These are phyloP conservation scores for Penicillium goetzii DNA, from an alignment of 495 filamentous ascomycete species.

Conservation along the genomic window DNA sequence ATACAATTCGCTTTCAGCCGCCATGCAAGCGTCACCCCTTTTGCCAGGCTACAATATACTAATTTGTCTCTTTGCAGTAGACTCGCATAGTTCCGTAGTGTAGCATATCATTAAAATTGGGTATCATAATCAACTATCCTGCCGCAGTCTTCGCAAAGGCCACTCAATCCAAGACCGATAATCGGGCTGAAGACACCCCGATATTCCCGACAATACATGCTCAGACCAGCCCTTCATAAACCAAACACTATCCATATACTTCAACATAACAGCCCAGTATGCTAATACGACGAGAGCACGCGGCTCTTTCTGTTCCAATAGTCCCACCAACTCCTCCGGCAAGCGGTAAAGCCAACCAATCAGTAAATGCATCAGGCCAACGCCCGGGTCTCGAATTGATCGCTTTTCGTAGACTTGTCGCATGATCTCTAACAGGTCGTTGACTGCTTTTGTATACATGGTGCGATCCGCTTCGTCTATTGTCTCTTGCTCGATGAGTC, in stretches of 20 bases:
- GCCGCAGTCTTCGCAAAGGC: constrained; percentile 25
- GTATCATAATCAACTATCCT: neutral
- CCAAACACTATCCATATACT: constrained; percentile 41
- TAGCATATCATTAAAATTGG: neutral
- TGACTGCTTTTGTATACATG: constrained; percentile 20
- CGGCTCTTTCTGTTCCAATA: constrained; percentile 40
- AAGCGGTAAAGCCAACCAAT: constrained; percentile 46
- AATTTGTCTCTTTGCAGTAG: neutral
- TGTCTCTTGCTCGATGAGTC: constrained; percentile 21
- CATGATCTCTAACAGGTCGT: constrained; percentile 26
- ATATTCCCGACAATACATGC: constrained; percentile 42
- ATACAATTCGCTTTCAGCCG: neutral
- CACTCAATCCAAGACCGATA: constrained; percentile 40
- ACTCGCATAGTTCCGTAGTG: neutral
- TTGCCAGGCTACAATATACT: neutral
- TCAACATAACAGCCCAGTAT: constrained; percentile 45
- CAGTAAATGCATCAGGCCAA: constrained; percentile 31
- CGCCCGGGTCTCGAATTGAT: constrained; percentile 16
- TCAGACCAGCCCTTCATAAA: constrained; percentile 45
- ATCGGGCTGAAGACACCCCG: constrained; percentile 22
- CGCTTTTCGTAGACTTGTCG: constrained; percentile 27
- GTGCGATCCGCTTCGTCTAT: neutral
- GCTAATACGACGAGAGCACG: constrained; percentile 44
- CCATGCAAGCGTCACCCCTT: neutral
- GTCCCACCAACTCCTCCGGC: constrained; percentile 34